These are phyloP conservation scores for Leishmania turanica DNA, from an alignment of 208 protist species.

Conservation along the genomic window DNA sequence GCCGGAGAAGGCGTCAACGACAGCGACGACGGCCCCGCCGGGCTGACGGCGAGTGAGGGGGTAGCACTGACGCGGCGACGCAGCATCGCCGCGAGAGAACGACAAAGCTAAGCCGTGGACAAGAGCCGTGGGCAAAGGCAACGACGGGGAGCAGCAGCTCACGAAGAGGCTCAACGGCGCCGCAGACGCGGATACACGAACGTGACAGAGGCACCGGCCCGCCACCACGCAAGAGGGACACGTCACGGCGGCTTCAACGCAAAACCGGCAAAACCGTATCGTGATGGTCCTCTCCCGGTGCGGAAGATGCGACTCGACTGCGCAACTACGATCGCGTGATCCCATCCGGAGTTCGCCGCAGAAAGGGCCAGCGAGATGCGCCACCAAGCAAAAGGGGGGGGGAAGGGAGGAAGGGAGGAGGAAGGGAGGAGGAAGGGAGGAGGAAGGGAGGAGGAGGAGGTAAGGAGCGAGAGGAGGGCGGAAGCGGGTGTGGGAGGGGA, in stretches of 20 bases:
- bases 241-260: not conserved
- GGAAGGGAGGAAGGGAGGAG: too few species aligned
- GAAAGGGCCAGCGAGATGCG: not conserved
- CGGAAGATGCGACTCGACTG: not conserved
- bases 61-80: conserved; percentile 20
- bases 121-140: not conserved
- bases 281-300: not conserved
- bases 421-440: too few species aligned
- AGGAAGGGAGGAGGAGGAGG: too few species aligned
- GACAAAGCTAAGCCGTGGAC: not conserved
- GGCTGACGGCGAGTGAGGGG: conserved; percentile 2
- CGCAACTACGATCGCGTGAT: not conserved
- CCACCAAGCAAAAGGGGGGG: not conserved
- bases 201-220: not conserved
- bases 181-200: not conserved
- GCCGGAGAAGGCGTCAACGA: not conserved
- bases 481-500: not conserved
- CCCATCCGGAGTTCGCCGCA: not conserved
- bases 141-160: not conserved
- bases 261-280: not conserved
- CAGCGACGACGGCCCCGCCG: not conserved
- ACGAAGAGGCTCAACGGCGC: not conserved
- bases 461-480: not conserved
- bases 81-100: conserved; percentile 12
- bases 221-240: not conserved